Conservation (phyloP, 305 asterid species). For the Solanum hybrid region DNA sequence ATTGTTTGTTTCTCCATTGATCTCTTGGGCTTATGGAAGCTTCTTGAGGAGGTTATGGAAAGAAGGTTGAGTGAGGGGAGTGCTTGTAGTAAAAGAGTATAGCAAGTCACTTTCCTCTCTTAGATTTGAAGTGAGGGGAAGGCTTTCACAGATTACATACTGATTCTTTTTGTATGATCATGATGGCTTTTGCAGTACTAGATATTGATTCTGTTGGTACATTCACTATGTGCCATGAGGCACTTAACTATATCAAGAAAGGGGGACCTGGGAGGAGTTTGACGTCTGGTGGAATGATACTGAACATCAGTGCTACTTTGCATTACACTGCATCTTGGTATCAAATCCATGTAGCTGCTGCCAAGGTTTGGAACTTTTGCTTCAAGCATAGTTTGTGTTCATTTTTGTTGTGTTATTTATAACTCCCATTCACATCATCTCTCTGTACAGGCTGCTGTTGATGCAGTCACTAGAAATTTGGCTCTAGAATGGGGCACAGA, state of each 20-base stretch:
- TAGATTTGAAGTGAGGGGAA: neutral
- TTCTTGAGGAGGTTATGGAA: neutral
- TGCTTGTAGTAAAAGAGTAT: neutral
- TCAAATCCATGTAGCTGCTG: conserved; percentile 94
- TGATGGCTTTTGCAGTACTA: conserved; percentile 39
- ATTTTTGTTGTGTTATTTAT: neutral
- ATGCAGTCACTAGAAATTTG: conserved; percentile 75
- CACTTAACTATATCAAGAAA: conserved; percentile 63
- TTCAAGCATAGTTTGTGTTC: neutral
- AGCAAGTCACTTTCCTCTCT: neutral
- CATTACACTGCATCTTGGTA: conserved; percentile 96
- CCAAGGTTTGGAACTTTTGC: conserved; percentile 54
- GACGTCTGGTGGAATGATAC: conserved; percentile 62
- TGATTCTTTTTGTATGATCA: conserved; percentile 77
- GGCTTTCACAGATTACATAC: conserved; percentile 51
- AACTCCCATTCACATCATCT: neutral
- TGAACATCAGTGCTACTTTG: conserved; percentile 90
- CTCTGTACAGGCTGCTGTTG: conserved; percentile 67
- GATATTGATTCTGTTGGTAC: conserved; percentile 97
- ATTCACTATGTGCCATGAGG: conserved; percentile 89
- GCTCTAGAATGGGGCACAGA: conserved; percentile 98
- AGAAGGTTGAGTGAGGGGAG: neutral
- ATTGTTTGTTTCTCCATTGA: neutral
- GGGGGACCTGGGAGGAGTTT: conserved; percentile 55
- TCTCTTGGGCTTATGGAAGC: neutral